A percentile compares a stretch with the other conserved stretches of the same genome.
phyloP scores from a whole-genome alignment of 176 grass and related monocot species.

The Microstegium vimineum region DNA sequence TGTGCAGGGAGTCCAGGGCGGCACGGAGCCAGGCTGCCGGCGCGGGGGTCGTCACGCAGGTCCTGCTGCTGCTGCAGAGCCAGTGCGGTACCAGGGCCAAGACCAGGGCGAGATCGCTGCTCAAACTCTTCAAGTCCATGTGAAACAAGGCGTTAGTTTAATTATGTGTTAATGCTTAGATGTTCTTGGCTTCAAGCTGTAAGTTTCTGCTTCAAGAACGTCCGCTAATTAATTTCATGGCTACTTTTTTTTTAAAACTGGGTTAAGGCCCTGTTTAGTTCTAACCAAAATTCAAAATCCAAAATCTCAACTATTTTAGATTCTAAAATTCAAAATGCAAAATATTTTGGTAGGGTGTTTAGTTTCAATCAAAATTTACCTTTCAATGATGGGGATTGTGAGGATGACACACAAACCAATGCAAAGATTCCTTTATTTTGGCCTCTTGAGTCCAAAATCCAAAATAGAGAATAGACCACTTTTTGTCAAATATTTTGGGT shows the following conservation, averaged over 20 bases:
- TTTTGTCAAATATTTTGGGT: too few relatives aligned
- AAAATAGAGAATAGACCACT: too few relatives aligned
- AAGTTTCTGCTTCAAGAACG: slow-evolving; percentile 23
- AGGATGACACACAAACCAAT: too few relatives aligned
- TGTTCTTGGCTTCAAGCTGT: slow-evolving; percentile 31
- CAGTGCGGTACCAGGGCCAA: slow-evolving; percentile 65
- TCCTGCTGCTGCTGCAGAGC: slow-evolving; percentile 84
- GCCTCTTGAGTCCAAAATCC: too few relatives aligned
- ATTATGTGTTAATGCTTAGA: not conserved
- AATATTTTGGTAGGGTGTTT: too few relatives aligned
- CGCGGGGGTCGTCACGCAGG: slow-evolving; percentile 61
- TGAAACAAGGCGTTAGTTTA: slow-evolving; percentile 24
- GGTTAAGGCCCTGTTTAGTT: too few relatives aligned
- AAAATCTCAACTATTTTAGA: too few relatives aligned
- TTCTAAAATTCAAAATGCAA: too few relatives aligned
- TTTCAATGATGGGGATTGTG: too few relatives aligned
- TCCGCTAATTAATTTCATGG: slow-evolving; percentile 1
- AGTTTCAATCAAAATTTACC: too few relatives aligned
- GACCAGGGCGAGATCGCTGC: slow-evolving; percentile 64
- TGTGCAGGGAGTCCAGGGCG: slow-evolving; percentile 46
- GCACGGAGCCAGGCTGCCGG: slow-evolving; percentile 35
- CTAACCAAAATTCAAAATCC: too few relatives aligned
- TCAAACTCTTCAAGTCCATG: slow-evolving; percentile 63
- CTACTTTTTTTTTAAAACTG: not conserved
- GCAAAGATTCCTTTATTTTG: too few relatives aligned